phyloP scores from a whole-genome alignment of 2,329 filamentous ascomycete genomes.

The Thermothelomyces thermophilus region DNA sequence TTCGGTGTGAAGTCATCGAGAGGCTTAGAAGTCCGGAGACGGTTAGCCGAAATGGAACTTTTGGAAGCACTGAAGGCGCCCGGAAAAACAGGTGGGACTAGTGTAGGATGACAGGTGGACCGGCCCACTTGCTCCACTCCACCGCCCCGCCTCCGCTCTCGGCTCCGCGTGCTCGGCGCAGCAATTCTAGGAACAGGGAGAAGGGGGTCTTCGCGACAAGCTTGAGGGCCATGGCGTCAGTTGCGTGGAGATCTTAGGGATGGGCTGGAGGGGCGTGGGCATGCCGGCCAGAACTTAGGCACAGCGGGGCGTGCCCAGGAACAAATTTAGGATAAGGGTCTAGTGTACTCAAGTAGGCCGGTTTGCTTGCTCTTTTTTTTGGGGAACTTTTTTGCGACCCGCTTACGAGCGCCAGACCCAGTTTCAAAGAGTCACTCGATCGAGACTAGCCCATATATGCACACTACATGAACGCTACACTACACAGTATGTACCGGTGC shows the following conservation, averaged over 20 bases:
- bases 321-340: too few species aligned
- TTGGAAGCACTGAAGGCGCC: not conserved
- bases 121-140: not conserved
- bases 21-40: not conserved
- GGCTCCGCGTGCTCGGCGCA: not conserved
- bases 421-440: not conserved
- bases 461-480: too few species aligned
- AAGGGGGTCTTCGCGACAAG: not conserved
- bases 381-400: not conserved
- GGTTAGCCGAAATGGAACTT: not conserved
- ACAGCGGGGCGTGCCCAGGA: not conserved
- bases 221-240: not conserved
- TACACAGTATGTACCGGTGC: not conserved
- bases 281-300: too few species aligned
- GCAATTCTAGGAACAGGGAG: not conserved
- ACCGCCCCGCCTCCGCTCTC: conserved; percentile 13
- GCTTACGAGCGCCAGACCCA: not conserved
- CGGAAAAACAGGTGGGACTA: not conserved
- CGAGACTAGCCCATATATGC: too few species aligned
- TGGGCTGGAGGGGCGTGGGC: not conserved
- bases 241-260: not conserved
- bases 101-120: not conserved
- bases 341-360: too few species aligned
- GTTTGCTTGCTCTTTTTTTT: not conserved
- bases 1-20: not conserved